Evolutionary conservation across 2,329 filamentous ascomycete species (phyloP).

Genomic region (Botrytis aclada): DNA sequence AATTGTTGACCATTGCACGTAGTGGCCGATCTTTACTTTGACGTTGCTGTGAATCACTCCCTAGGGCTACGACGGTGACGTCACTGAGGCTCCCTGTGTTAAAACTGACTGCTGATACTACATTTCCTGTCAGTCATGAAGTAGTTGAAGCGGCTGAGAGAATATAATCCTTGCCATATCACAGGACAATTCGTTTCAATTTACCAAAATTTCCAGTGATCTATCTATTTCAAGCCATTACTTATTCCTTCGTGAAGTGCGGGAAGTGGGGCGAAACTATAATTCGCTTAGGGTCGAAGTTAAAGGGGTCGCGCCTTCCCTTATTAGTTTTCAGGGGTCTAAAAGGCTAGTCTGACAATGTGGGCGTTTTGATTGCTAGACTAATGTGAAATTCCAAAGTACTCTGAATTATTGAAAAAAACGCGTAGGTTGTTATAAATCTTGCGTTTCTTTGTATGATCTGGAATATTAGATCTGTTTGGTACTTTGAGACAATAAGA

Average conservation of each 20-base stretch:
- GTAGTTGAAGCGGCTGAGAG: background rate
- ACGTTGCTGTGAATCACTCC: background rate
- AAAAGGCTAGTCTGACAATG: background rate
- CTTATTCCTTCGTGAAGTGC: background rate
- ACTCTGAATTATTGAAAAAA: too few relatives aligned
- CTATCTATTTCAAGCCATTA: background rate
- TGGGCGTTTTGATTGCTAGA: background rate
- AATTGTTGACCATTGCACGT: fast-evolving
- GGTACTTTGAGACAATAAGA: background rate
- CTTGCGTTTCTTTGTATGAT: too few relatives aligned
- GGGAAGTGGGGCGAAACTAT: background rate
- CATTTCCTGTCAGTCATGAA: background rate
- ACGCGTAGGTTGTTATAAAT: background rate
- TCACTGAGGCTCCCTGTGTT: background rate
- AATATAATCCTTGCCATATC: background rate
- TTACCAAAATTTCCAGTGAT: background rate
- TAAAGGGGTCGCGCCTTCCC: background rate
- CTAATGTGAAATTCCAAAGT: background rate
- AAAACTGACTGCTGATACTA: background rate
- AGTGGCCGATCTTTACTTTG: background rate
- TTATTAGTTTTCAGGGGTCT: background rate
- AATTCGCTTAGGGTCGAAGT: background rate
- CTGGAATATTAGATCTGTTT: background rate
- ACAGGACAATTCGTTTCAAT: fast-evolving
- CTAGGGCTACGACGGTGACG: background rate